phyloP scores from a whole-genome alignment of 306 rosid genomes.

The Acacia crassicarpa region DNA sequence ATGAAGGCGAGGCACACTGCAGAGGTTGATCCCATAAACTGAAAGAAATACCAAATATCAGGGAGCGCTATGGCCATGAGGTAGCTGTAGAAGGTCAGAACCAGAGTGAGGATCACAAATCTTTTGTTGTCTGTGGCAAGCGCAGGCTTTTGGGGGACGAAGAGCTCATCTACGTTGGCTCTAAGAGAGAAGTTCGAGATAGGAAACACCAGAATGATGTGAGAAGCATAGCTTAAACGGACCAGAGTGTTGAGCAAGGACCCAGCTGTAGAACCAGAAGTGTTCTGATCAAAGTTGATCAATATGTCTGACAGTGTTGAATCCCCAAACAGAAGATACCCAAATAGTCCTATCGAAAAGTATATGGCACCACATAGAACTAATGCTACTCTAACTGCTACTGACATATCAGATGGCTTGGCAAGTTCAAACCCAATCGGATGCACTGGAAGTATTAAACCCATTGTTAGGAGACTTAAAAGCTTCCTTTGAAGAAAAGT shows the following conservation, averaged over 20 bases:
- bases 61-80: slow-evolving; percentile 75
- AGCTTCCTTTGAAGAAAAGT: background rate
- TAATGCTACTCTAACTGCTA: slow-evolving; percentile 69
- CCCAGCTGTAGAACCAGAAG: slow-evolving; percentile 57
- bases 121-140: slow-evolving; percentile 58
- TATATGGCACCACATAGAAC: slow-evolving; percentile 68
- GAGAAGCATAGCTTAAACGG: slow-evolving; percentile 81
- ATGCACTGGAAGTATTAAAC: slow-evolving; percentile 59
- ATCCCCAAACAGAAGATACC: slow-evolving; percentile 87
- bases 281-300: slow-evolving; percentile 64
- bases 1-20: slow-evolving; percentile 86
- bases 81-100: slow-evolving; percentile 57
- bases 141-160: slow-evolving; percentile 62
- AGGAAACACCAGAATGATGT: slow-evolving; percentile 79
- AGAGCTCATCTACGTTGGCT: slow-evolving; percentile 70
- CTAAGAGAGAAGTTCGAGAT: slow-evolving; percentile 79
- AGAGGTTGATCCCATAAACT: slow-evolving; percentile 89
- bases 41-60: slow-evolving; percentile 85
- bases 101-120: slow-evolving; percentile 58
- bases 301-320: slow-evolving; percentile 74
- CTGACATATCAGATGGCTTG: slow-evolving; percentile 70
- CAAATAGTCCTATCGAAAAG: slow-evolving; percentile 75
- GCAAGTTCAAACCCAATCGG: slow-evolving; percentile 86
- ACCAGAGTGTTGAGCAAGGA: slow-evolving; percentile 68
- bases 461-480: background rate